A percentile compares a stretch with the other conserved stretches of the same genome.
Conservation (phyloP, 2,329 filamentous ascomycete species). For the Davidsoniella virescens region DNA sequence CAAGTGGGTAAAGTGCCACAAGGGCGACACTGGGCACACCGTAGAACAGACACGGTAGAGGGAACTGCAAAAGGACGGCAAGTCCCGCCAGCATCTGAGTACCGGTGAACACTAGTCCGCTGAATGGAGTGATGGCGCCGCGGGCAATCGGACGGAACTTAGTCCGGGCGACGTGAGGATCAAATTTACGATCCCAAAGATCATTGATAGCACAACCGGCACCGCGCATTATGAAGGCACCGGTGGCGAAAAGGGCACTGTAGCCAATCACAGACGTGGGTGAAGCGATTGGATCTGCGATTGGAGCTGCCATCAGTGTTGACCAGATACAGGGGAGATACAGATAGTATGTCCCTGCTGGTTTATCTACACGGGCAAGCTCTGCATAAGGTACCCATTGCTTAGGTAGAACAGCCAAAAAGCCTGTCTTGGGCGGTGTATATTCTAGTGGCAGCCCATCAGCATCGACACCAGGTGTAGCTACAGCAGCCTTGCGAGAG, state of each 20-base stretch:
- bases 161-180: constrained; percentile 63
- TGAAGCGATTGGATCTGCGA: constrained; percentile 43
- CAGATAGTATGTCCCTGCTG: constrained; percentile 67
- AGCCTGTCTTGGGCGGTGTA: constrained; percentile 50
- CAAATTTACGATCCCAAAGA: constrained; percentile 75
- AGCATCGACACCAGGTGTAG: not conserved
- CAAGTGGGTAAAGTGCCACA: constrained; percentile 62
- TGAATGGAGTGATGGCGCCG: constrained; percentile 53
- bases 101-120: constrained; percentile 60
- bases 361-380: constrained; percentile 66
- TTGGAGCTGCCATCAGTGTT: constrained; percentile 60
- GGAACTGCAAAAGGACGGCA: constrained; percentile 60
- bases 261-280: constrained; percentile 48
- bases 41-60: constrained; percentile 56
- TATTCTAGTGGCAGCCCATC: constrained; percentile 28
- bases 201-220: constrained; percentile 84
- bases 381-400: constrained; percentile 69
- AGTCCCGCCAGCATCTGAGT: constrained; percentile 58
- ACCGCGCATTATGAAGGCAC: constrained; percentile 71
- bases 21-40: constrained; percentile 59
- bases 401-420: constrained; percentile 52
- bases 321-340: constrained; percentile 78
- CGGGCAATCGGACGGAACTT: constrained; percentile 66
- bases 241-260: constrained; percentile 53
- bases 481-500: not conserved